Evolutionary conservation across 768 basidiomycete species (phyloP).

Genomic region (Neoboletus magnificus): DNA sequence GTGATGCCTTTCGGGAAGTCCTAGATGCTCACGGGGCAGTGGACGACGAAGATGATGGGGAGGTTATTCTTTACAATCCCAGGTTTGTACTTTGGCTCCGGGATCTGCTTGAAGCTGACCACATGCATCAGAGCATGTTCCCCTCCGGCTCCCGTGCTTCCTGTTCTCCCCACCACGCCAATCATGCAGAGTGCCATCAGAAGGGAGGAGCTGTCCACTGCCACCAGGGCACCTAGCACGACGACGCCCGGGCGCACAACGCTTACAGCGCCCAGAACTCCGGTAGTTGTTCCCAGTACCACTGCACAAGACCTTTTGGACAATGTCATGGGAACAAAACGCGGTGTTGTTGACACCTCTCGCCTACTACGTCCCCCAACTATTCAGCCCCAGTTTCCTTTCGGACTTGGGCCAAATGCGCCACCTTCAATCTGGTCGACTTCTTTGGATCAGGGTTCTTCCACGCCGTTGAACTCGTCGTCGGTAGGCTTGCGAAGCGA

Average conservation of each 20-base stretch:
- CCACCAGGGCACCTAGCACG: neutral
- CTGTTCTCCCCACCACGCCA: slow-evolving; percentile 21
- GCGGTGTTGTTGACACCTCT: slow-evolving; percentile 13
- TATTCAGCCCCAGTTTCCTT: slow-evolving; percentile 44
- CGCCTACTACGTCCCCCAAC: slow-evolving; percentile 17
- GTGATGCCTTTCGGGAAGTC: slow-evolving; percentile 57
- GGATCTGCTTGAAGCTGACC: slow-evolving; percentile 5
- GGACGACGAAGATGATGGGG: slow-evolving; percentile 52
- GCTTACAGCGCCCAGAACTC: slow-evolving; percentile 26
- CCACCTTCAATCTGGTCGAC: slow-evolving; percentile 68
- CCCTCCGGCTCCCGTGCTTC: slow-evolving; percentile 9
- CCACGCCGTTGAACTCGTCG: slow-evolving; percentile 9
- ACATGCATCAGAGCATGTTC: slow-evolving; percentile 15
- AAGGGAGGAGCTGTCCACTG: slow-evolving; percentile 1
- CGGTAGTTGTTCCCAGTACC: slow-evolving; percentile 32
- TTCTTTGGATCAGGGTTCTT: slow-evolving; percentile 44
- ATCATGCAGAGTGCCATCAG: slow-evolving; percentile 1
- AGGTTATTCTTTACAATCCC: slow-evolving; percentile 77
- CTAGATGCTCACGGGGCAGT: slow-evolving; percentile 33
- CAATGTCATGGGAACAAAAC: slow-evolving; percentile 32
- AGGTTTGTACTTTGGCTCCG: slow-evolving; percentile 37
- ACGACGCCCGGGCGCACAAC: slow-evolving; percentile 24
- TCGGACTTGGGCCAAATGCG: slow-evolving; percentile 49
- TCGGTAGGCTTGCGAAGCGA: slow-evolving; percentile 13
- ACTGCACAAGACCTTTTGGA: slow-evolving; percentile 70